These are phyloP conservation scores for Limnomonas spitsbergensis DNA, from an alignment of 139 green algal genomes.

Conservation along the genomic window DNA sequence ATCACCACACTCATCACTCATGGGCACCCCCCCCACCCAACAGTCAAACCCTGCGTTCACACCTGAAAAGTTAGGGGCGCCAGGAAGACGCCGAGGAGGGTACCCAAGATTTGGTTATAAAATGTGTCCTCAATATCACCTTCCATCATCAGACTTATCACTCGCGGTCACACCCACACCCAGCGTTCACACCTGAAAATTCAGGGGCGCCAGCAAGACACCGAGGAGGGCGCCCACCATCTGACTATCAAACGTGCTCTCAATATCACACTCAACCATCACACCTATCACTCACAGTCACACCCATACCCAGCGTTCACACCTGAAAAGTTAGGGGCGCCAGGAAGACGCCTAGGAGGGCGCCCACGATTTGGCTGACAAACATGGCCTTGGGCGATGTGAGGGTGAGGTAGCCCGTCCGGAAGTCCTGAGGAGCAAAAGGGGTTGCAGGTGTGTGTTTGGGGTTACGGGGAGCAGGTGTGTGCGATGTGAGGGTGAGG, in stretches of 20 bases:
- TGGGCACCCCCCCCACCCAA: too few relatives aligned
- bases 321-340: slow-evolving; percentile 15
- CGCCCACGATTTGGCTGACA: slow-evolving; percentile 20
- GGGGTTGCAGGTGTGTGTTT: not conserved
- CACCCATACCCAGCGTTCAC: too few relatives aligned
- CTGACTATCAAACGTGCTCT: slow-evolving; percentile 41
- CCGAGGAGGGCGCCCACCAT: slow-evolving; percentile 6
- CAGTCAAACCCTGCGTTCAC: too few relatives aligned
- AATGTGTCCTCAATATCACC: slow-evolving; percentile 43
- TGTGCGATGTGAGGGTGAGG: slow-evolving; percentile 31
- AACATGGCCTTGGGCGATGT: slow-evolving; percentile 42
- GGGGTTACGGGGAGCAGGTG: not conserved
- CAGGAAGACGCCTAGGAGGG: slow-evolving; percentile 7
- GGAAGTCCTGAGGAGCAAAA: slow-evolving; percentile 34
- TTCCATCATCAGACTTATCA: too few relatives aligned
- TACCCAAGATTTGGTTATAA: slow-evolving; percentile 14
- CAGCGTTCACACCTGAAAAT: slow-evolving; percentile 15
- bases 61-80: slow-evolving; percentile 6
- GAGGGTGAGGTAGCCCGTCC: slow-evolving; percentile 42
- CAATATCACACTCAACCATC: too few relatives aligned
- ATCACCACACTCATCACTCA: too few relatives aligned
- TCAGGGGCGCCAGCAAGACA: slow-evolving; percentile 8
- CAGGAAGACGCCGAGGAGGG: not conserved
- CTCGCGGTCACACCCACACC: too few relatives aligned
- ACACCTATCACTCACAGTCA: too few relatives aligned